A percentile compares a stretch with the other conserved stretches of the same genome.
Evolutionary conservation across 2,329 filamentous ascomycete genomes (phyloP).

Genomic region (Aspergillus piperis): DNA sequence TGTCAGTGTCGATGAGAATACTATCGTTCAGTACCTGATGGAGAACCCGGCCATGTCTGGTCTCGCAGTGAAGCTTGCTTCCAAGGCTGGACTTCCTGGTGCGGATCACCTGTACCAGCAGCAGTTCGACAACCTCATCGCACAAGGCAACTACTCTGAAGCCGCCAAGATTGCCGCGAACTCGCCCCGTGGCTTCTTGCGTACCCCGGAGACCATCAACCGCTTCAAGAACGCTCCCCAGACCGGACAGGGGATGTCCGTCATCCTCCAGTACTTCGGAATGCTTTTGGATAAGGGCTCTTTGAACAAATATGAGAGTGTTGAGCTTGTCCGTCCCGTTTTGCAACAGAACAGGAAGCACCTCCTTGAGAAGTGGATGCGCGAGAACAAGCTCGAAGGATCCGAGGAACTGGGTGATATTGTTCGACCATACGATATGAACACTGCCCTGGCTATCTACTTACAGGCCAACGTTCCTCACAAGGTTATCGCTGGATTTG

Average conservation of each 20-base stretch:
- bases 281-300: conserved; percentile 94
- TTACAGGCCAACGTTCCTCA: conserved; percentile 85
- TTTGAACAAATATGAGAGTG: conserved; percentile 88
- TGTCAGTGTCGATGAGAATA: conserved; percentile 88
- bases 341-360: conserved; percentile 93
- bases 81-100: conserved; percentile 87
- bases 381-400: conserved; percentile 91
- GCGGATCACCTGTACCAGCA: conserved; percentile 91
- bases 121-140: conserved; percentile 87
- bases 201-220: conserved; percentile 93
- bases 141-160: conserved; percentile 76
- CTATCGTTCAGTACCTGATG: conserved; percentile 89
- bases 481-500: conserved; percentile 93
- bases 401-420: conserved; percentile 96
- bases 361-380: conserved; percentile 95
- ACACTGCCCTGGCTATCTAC: conserved; percentile 85
- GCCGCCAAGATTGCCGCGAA: conserved; percentile 96
- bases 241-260: conserved; percentile 74
- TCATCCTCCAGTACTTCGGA: conserved; percentile 96
- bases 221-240: conserved; percentile 86
- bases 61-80: conserved; percentile 94
- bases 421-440: conserved; percentile 84
- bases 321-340: conserved; percentile 91
- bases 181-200: conserved; percentile 92
- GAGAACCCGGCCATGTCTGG: conserved; percentile 93